phyloP scores from a whole-genome alignment of 108 stramenopile genomes.

The Parietichytrium sp. region DNA sequence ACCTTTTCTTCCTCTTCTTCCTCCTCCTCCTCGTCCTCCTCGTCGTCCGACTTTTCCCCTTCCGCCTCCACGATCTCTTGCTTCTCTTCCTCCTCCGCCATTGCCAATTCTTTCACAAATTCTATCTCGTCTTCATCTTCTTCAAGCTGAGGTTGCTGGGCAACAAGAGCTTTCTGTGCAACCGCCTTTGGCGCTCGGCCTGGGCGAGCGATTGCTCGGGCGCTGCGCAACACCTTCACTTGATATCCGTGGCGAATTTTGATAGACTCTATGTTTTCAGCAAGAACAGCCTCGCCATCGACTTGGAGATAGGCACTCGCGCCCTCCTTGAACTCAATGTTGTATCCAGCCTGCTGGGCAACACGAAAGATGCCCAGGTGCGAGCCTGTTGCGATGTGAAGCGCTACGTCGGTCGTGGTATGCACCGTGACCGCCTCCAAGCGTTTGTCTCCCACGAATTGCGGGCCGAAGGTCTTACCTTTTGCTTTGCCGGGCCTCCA shows the following conservation, averaged over 20 bases:
- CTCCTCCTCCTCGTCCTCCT: constrained; percentile 27
- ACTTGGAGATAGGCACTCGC: not conserved
- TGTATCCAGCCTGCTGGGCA: not conserved
- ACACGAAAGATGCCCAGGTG: not conserved
- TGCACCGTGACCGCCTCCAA: constrained; percentile 14
- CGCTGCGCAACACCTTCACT: not conserved
- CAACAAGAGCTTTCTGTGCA: not conserved
- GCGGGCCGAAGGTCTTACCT: not conserved
- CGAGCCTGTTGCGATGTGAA: not conserved
- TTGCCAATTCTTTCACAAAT: not conserved
- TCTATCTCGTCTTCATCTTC: not conserved
- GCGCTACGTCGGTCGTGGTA: not conserved
- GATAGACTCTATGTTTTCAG: not conserved
- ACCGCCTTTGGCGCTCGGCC: not conserved
- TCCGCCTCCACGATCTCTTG: not conserved
- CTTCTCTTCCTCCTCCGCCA: not conserved
- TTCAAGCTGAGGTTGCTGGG: not conserved
- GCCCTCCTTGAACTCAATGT: not conserved
- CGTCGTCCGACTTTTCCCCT: not conserved
- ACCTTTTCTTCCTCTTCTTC: constrained; percentile 27
- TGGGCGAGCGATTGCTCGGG: not conserved
- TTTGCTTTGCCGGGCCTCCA: not conserved
- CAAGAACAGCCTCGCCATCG: constrained; percentile 31
- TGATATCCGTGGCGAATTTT: not conserved
- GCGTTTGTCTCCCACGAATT: not conserved